Evolutionary conservation across 2,329 filamentous ascomycete genomes (phyloP), one percentile per base, ranked within the genome.

Genomic region (Paecilomyces sp.): DNA sequence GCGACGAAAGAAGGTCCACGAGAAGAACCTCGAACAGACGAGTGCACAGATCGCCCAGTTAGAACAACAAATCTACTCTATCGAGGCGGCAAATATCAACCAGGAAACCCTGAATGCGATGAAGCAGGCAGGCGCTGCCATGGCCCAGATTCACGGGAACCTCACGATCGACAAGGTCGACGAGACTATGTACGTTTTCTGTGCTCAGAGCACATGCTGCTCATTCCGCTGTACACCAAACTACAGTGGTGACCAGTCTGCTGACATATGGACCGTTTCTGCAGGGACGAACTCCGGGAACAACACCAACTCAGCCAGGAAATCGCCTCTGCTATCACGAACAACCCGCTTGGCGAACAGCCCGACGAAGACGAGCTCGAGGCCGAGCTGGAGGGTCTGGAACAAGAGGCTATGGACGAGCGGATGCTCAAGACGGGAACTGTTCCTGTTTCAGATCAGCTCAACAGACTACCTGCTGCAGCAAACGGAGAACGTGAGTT

Each of bases 21-120:
- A 97, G 77, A 89, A 92, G 76, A 91, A 90, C 59, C 85, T 97
- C 61, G 91, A 96, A 66, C 92, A 97, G 78, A 97, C 93, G 1
- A 84, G 86, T 61, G 86, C 89, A 33, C 93, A 97, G 78, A 95
- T 97, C 71, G 86, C 87, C 68, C 96, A 94, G 24, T 83, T 99
- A 53, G 94, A 99, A 76, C 89, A 92, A 72, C 92, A 99, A 76
- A 95, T 97, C 72, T 94, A 94, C 76, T 88, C 90, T 61, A 97
- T 99, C 80, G 94, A 99, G 78, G 91, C 92, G 55, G 94, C 94
- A 63, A 99, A 97, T 75, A 97, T 99, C 81, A 99, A 99, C 82
- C 88, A 93, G 78, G 92, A 97, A 82, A 99, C 94, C 12, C 82
- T 97, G 65, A 85, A 88, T 66, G 93, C 92, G 7, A 97, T 99